phyloP scores from a whole-genome alignment of 495 filamentous ascomycete species.

The Penicillium riverlandense region DNA sequence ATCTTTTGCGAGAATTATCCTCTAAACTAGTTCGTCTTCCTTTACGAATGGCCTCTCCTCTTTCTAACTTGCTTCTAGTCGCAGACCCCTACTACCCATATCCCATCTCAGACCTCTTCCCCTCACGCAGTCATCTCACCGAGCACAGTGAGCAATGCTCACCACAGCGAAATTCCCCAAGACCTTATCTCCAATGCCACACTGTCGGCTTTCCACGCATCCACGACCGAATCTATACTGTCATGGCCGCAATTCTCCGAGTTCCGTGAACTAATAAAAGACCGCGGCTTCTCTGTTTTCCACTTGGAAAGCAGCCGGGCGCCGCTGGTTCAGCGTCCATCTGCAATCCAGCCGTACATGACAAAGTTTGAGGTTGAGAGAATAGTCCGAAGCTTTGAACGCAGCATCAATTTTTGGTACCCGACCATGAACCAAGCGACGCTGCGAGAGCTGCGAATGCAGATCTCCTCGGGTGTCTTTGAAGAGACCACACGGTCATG shows the following conservation, averaged over 20 bases:
- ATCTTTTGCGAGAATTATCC: constrained; percentile 5
- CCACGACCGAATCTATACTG: constrained; percentile 11
- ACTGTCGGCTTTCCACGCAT: constrained; percentile 8
- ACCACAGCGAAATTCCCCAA: not conserved
- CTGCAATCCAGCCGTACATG: constrained; percentile 1
- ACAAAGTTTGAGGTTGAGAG: constrained; percentile 5
- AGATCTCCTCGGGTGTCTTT: not conserved
- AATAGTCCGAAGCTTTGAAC: constrained; percentile 5
- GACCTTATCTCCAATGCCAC: constrained; percentile 9
- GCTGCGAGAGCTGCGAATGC: not conserved
- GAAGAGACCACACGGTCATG: constrained; percentile 4
- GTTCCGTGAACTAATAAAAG: constrained; percentile 2
- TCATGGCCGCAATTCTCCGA: constrained; percentile 9
- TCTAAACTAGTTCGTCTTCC: constrained; percentile 4
- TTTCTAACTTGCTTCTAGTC: too few species aligned
- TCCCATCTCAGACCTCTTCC: not conserved
- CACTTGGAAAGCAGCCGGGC: constrained; percentile 2
- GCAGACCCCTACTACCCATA: not conserved
- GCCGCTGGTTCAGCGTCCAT: not conserved
- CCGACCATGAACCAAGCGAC: constrained; percentile 6
- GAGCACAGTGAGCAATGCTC: not conserved
- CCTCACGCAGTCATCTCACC: constrained; percentile 3
- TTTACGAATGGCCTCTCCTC: not conserved
- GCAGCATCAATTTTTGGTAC: constrained; percentile 10
- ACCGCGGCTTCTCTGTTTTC: constrained; percentile 2